Percentiles rank a stretch among this genome's conserved stretches.
These are phyloP conservation scores for Firmiana major DNA, from an alignment of 345 rosid species.

Conservation along the genomic window DNA sequence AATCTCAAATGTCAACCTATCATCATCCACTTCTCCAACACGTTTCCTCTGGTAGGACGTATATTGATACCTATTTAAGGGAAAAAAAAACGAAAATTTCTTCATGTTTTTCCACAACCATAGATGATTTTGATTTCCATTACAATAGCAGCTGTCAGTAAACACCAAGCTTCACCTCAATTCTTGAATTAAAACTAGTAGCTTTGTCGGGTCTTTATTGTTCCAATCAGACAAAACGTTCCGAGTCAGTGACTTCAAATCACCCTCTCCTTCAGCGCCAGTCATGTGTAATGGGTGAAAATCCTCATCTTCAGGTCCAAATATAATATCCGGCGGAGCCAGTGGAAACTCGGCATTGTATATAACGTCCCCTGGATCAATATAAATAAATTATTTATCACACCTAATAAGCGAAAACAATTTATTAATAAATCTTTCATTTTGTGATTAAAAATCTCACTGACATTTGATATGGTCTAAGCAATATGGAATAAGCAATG, in stretches of 20 bases:
- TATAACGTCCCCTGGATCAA: slow-evolving; percentile 71
- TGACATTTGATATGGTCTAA: slow-evolving; percentile 75
- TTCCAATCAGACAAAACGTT: slow-evolving; percentile 62
- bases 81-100: slow-evolving; percentile 1
- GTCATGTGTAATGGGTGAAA: slow-evolving; percentile 49
- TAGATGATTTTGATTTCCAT: not conserved
- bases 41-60: slow-evolving; percentile 57
- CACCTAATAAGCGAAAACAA: not conserved
- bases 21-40: slow-evolving; percentile 77
- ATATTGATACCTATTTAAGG: slow-evolving; percentile 57
- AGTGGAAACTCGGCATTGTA: slow-evolving; percentile 76
- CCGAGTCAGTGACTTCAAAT: slow-evolving; percentile 14
- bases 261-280: slow-evolving; percentile 32
- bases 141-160: not conserved
- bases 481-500: slow-evolving; percentile 86
- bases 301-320: slow-evolving; percentile 74
- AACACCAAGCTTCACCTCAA: slow-evolving; percentile 48
- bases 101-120: not conserved
- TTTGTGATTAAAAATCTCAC: slow-evolving; percentile 22
- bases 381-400: not conserved
- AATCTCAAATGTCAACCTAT: slow-evolving; percentile 74
- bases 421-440: not conserved
- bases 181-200: slow-evolving; percentile 62
- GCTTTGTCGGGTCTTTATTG: slow-evolving; percentile 57
- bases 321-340: slow-evolving; percentile 77